Evolutionary conservation across 1,139 yeast genomes (phyloP), one percentile per base, ranked within the genome.

Genomic region (Kluyveromyces sp.): DNA sequence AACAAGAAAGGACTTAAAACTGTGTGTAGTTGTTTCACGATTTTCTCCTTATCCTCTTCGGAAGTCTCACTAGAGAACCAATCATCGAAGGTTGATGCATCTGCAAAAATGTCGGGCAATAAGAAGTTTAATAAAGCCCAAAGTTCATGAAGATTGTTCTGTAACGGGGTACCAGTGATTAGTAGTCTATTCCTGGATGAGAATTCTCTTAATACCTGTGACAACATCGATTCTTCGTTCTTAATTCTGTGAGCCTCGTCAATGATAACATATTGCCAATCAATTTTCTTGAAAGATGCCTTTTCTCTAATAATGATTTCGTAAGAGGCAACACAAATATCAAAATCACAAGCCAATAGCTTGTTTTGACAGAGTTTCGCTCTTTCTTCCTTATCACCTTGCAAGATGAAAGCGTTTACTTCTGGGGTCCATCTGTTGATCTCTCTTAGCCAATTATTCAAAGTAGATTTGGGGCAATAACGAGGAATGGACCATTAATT

Each of bases 181-280:
- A 92, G 70, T 43, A 92, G 71, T 54, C 98, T 72, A 61, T 87
- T 88, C 49, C 84, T 77, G 4, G 97, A 87, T 60, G 85, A 83
- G 60, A 92, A 89, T 43, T 88, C 70, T 53, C 97, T 78, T 47
- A 92, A 83, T 51, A 92, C 89, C 64, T 89, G 96, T 0, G 96
- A 88, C 48, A 92, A 72, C 47, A 94, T 79, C 45, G 94, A 81
- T 60, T 86, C 95, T 64, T 92, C 97, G 64, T 92, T 92, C 63
- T 92, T 92, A 62, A 92, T 90, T 61, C 97, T 77, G 63, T 92
- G 98, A 2, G 97, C 98, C 66, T 92, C 98, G 68, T 92, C 98
- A 38, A 92, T 90, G 28, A 92, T 79, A 48, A 92, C 81, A 62
- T 90, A 92, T 67, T 90, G 90, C 98, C 98, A 92, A 46, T 83